These are phyloP conservation scores for Adansonia gregorii DNA, from an alignment of 441 rosid genomes.

Conservation along the genomic window DNA sequence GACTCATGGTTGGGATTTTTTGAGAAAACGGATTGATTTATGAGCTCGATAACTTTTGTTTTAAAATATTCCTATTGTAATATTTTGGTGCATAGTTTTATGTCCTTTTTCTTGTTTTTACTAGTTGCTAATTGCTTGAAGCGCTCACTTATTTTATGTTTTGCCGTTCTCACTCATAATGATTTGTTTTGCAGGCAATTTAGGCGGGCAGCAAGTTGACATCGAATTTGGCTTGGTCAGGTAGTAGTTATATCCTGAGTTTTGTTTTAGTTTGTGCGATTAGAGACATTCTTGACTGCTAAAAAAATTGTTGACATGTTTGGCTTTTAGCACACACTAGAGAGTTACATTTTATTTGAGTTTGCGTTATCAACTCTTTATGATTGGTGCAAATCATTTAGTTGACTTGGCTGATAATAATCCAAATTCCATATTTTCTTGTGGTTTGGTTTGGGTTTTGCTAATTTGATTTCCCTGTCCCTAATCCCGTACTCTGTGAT, in stretches of 20 bases:
- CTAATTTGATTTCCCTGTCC: too few relatives aligned
- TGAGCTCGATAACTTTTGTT: too few relatives aligned
- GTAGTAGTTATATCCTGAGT: neutral
- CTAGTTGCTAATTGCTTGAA: neutral
- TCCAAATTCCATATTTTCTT: neutral
- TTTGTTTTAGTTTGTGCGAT: neutral
- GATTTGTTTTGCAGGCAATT: neutral
- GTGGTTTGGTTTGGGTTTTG: neutral
- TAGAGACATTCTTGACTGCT: neutral
- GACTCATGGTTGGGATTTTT: neutral
- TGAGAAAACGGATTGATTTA: too few relatives aligned
- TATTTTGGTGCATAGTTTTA: neutral
- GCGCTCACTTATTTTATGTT: neutral
- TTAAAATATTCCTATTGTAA: neutral
- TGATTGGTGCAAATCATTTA: neutral
- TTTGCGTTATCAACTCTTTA: neutral
- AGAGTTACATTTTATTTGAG: neutral
- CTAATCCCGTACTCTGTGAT: too few relatives aligned
- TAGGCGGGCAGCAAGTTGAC: conserved; percentile 7
- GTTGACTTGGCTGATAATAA: neutral
- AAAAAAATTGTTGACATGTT: neutral
- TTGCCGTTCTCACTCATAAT: neutral
- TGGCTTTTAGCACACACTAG: neutral
- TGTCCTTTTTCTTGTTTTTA: neutral
- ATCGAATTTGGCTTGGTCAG: neutral